phyloP scores from a whole-genome alignment of 768 basidiomycete genomes.

The Hericium alpestre region DNA sequence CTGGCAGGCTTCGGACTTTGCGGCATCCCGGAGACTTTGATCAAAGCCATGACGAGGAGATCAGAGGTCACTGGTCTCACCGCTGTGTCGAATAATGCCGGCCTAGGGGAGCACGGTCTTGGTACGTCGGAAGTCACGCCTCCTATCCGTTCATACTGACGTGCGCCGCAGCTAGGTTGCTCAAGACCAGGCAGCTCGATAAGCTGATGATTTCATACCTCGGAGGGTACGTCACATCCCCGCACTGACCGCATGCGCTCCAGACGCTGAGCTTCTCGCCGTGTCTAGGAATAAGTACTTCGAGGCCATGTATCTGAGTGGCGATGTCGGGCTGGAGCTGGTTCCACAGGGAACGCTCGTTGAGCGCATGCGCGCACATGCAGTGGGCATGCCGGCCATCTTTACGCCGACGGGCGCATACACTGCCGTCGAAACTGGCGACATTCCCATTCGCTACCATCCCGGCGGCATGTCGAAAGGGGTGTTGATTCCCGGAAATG shows the following conservation, averaged over 20 bases:
- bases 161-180: constrained; percentile 44
- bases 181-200: constrained; percentile 61
- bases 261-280: neutral
- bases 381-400: constrained; percentile 86
- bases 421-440: constrained; percentile 68
- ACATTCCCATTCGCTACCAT: constrained; percentile 70
- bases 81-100: constrained; percentile 82
- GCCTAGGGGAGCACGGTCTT: constrained; percentile 54
- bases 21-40: constrained; percentile 83
- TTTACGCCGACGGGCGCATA: constrained; percentile 87
- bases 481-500: constrained; percentile 57
- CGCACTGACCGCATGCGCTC: neutral
- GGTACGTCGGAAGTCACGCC: constrained; percentile 28
- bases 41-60: constrained; percentile 64
- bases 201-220: constrained; percentile 84
- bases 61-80: constrained; percentile 60
- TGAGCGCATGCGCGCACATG: constrained; percentile 78
- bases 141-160: neutral
- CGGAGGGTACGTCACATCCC: constrained; percentile 47
- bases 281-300: constrained; percentile 69
- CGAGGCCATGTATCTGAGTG: constrained; percentile 66
- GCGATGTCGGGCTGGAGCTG: constrained; percentile 73
- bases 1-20: constrained; percentile 72
- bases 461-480: constrained; percentile 57
- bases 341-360: constrained; percentile 88